A percentile compares a stretch with the other conserved stretches of the same genome.
Evolutionary conservation across 495 filamentous ascomycete genomes (phyloP).

Genomic region (Achaetomiella virescens): DNA sequence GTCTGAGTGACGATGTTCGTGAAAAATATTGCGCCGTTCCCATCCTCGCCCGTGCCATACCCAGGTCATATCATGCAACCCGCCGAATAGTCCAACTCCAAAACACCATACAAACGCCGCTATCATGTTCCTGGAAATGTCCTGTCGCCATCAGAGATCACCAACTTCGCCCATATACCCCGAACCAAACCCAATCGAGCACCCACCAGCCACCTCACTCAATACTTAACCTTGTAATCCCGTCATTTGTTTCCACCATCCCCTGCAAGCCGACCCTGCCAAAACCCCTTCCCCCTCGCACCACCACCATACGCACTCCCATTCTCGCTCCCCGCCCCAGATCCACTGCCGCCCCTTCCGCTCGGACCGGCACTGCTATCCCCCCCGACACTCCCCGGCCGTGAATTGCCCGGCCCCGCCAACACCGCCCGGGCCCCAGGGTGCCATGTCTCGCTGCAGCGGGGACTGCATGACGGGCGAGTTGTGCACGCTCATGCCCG

Average conservation of each 20-base stretch:
- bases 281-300: not conserved
- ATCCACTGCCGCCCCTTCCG: slow-evolving; percentile 20
- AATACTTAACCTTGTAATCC: slow-evolving; percentile 89
- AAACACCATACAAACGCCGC: no score
- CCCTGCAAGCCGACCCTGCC: slow-evolving; percentile 79
- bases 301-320: not conserved
- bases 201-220: slow-evolving; percentile 14
- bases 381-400: slow-evolving; percentile 54
- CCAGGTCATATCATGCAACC: no score
- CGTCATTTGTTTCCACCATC: slow-evolving; percentile 92
- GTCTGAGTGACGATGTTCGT: no score
- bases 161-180: not conserved
- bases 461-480: slow-evolving; percentile 84
- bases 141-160: not conserved
- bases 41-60: no score
- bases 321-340: slow-evolving; percentile 4
- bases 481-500: slow-evolving; percentile 85
- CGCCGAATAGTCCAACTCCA: no score
- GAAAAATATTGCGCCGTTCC: no score
- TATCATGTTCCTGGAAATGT: no score
- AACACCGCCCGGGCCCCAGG: slow-evolving; percentile 51
- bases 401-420: slow-evolving; percentile 23
- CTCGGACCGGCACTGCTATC: slow-evolving; percentile 29
- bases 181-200: not conserved
- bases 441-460: slow-evolving; percentile 58